Conservation (phyloP, 2,329 filamentous ascomycete genomes). For the Colletotrichum orchidophilum region DNA sequence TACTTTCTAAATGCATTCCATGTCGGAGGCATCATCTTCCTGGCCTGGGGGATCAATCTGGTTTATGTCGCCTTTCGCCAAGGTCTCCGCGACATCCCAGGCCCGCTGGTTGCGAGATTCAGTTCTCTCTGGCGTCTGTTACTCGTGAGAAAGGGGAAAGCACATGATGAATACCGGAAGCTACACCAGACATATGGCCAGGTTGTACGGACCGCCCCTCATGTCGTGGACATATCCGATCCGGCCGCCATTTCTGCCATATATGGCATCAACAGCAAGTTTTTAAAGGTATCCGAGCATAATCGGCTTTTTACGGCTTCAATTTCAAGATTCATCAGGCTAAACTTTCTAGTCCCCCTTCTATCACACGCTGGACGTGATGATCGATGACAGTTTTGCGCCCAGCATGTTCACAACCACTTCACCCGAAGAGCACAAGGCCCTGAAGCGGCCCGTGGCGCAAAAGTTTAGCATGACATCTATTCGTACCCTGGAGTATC, state of each 20-base stretch:
- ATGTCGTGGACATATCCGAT: constrained; percentile 76
- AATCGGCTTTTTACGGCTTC: too few species aligned
- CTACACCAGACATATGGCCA: constrained; percentile 78
- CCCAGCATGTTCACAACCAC: constrained; percentile 31
- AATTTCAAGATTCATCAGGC: too few species aligned
- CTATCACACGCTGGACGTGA: constrained; percentile 55
- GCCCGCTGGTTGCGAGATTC: neutral
- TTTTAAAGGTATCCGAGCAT: constrained; percentile 73
- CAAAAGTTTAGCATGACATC: constrained; percentile 33
- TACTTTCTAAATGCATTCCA: too few species aligned
- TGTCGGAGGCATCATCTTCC: too few species aligned
- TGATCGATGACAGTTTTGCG: constrained; percentile 12
- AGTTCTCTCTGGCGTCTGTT: neutral
- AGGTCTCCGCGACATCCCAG: neutral
- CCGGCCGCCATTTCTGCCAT: constrained; percentile 78
- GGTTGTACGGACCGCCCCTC: constrained; percentile 79
- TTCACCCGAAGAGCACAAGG: constrained; percentile 24
- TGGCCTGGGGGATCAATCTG: neutral
- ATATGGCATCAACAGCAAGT: constrained; percentile 84
- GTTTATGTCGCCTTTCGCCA: too few species aligned
- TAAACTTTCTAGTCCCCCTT: constrained; percentile 80
- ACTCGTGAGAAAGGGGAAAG: neutral
- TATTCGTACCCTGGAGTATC: constrained; percentile 25
- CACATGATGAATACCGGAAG: neutral
- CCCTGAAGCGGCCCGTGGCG: constrained; percentile 29